Base-by-base conservation (phyloP, 2,329 filamentous ascomycete species). In the Tolypocladium tropicale region DNA sequence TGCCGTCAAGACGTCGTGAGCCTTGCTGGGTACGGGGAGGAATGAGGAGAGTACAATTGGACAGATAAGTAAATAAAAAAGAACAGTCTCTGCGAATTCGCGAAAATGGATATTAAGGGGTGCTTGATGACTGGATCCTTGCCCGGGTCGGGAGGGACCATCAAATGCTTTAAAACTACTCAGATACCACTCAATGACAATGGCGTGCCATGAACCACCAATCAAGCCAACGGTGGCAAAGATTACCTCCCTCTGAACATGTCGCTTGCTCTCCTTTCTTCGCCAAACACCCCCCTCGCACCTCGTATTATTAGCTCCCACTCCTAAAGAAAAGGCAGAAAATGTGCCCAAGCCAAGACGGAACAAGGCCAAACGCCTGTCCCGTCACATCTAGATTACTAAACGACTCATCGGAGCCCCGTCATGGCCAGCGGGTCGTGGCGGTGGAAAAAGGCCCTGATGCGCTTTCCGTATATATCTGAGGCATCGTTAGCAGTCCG, bases 391-490 rank as follows among this genome's bases (percentile, higher is more conserved):
- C 7, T 10, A 7, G 23, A 28, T 18, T n/a, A 4, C 7, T 11
- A 30, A 11, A 12, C 6, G 3, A 7, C 34, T 64, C 56, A 71
- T 51, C 63, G 60, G 41, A 72, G 64, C 32, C 64, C 62, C 11
- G 66, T 65, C 23, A 72, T 59, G 4, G 67, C 66, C 46, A 94
- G 71, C 28, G 93, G 74, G 69, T 94, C 85, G 67, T 93, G 80
- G n/a, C 84, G 79, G 61, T 88, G 78, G 66, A 88, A 92, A 68
- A 87, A 91, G 23, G 82, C 83, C 53, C 90, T 80, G 59, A 89
- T 86, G 56, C 82, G 78, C 74, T 95, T 95, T 10, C 90, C 90
- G 61, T 85, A 88, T 16, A 94, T 71, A 69, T 94, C 88, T 91
- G 60, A 7, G 41, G 50, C 51, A 36, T 18, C n/a, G 41, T 64